Conservation (phyloP, 2,329 filamentous ascomycete species). For the Alternaria angustiovoidea region DNA sequence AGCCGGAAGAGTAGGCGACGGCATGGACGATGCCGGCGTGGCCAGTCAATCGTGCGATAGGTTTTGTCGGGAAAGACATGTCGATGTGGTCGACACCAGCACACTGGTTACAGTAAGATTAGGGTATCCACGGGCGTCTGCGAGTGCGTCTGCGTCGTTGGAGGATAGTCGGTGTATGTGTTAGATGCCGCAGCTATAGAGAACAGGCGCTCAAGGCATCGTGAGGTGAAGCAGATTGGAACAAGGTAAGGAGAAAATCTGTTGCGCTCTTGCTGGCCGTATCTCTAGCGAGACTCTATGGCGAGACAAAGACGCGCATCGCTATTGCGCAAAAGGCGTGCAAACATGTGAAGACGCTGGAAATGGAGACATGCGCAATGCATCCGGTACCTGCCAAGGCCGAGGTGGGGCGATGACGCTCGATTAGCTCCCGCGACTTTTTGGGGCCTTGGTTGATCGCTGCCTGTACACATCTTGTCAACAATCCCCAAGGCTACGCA, state of each 20-base stretch:
- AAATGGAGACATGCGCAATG: neutral
- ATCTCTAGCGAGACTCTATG: neutral
- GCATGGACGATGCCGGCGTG: constrained; percentile 59
- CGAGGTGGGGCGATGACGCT: constrained; percentile 22
- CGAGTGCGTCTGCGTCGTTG: neutral
- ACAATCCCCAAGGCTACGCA: neutral
- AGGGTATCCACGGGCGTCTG: neutral
- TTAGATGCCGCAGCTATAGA: constrained; percentile 10
- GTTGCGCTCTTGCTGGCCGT: neutral
- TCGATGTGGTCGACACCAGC: constrained; percentile 22
- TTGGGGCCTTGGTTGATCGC: constrained; percentile 18
- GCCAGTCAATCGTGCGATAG: constrained; percentile 52
- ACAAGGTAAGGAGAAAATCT: neutral
- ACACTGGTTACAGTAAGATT: neutral
- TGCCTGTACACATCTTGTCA: neutral
- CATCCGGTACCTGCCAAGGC: constrained; percentile 21
- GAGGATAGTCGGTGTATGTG: neutral
- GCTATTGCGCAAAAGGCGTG: neutral
- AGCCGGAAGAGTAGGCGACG: constrained; percentile 59
- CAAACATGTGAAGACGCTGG: neutral
- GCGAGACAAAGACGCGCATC: neutral
- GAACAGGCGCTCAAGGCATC: constrained; percentile 30
- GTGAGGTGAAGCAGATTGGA: neutral
- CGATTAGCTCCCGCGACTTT: constrained; percentile 30
- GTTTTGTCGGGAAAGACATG: constrained; percentile 52